A percentile compares a stretch with the other conserved stretches of the same genome.
Evolutionary conservation across 2,329 filamentous ascomycete species (phyloP).

Genomic region (Colletotrichum somersetense): DNA sequence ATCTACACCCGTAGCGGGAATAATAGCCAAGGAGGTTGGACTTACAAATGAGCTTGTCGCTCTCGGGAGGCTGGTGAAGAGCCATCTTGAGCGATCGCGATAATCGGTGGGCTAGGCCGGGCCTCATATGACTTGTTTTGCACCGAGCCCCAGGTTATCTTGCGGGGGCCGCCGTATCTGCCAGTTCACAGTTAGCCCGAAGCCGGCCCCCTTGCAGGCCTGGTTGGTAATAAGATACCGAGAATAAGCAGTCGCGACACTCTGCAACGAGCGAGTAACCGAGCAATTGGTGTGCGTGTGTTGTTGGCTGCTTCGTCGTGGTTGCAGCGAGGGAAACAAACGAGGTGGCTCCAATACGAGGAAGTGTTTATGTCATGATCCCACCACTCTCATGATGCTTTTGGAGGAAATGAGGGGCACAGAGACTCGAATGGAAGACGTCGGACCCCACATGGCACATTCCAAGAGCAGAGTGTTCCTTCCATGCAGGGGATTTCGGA

Average conservation of each 20-base stretch:
- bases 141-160: neutral
- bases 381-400: constrained; percentile 37
- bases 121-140: constrained; percentile 28
- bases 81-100: constrained; percentile 55
- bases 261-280: neutral
- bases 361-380: constrained; percentile 30
- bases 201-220: neutral
- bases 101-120: constrained; percentile 23
- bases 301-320: no score
- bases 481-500: constrained; percentile 19
- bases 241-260: neutral
- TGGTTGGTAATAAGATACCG: neutral
- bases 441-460: constrained; percentile 27
- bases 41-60: constrained; percentile 64
- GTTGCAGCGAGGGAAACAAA: neutral
- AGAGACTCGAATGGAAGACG: constrained; percentile 3
- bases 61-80: constrained; percentile 55
- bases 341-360: neutral
- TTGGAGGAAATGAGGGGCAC: constrained; percentile 29
- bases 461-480: constrained; percentile 36
- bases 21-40: neutral
- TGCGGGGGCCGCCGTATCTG: neutral
- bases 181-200: neutral
- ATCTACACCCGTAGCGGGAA: neutral
- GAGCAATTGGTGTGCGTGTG: neutral